Conservation (phyloP, 148 eudicot species). For the Rheum nobile region DNA sequence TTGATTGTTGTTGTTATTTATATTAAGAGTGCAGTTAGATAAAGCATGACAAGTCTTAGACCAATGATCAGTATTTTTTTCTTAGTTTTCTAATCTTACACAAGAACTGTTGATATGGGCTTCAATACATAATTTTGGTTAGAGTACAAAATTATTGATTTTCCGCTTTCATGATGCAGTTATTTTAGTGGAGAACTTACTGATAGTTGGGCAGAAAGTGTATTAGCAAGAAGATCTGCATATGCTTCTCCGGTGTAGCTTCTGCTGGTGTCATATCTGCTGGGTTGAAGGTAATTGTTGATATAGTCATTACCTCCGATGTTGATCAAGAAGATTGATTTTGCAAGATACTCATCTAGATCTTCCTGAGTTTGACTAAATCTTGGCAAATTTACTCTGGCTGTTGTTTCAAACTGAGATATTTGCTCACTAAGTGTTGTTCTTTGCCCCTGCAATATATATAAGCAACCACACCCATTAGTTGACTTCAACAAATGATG, state of each 20-base stretch:
- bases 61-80: background rate
- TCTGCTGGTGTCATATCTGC: conserved; percentile 24
- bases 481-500: background rate
- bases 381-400: conserved; percentile 17
- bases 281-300: conserved; percentile 34
- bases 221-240: conserved; percentile 27
- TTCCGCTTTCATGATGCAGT: background rate
- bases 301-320: conserved; percentile 42
- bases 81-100: background rate
- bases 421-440: conserved; percentile 31
- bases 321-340: conserved; percentile 30
- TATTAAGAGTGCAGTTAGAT: too few relatives aligned
- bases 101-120: background rate
- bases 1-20: too few relatives aligned
- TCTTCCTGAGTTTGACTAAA: conserved; percentile 14
- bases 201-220: conserved; percentile 26
- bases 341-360: conserved; percentile 25
- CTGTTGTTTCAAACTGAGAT: conserved; percentile 25
- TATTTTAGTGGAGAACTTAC: conserved; percentile 17
- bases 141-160: background rate
- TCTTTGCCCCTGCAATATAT: conserved; percentile 27
- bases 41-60: too few relatives aligned
- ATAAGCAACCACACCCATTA: background rate
- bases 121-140: too few relatives aligned
- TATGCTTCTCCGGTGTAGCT: conserved; percentile 22